phyloP scores from a whole-genome alignment of 805 yeast species.

The Saccharomycopsis schoenii region DNA sequence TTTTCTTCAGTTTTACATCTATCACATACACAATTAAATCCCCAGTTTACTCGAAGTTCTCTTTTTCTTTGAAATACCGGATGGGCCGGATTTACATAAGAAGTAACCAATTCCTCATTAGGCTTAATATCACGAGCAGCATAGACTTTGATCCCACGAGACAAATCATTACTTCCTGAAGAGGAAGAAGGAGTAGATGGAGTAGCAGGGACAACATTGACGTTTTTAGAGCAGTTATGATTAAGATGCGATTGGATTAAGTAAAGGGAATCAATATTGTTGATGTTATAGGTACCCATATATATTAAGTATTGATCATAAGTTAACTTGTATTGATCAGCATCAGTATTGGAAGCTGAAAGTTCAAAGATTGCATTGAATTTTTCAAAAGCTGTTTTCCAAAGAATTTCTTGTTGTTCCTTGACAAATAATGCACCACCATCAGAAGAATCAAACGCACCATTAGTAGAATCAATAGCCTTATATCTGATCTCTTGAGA shows the following conservation, averaged over 20 bases:
- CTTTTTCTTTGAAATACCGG: conserved; percentile 54
- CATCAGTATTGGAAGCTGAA: background rate
- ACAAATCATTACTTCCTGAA: background rate
- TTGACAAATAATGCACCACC: conserved; percentile 43
- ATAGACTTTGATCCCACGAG: conserved; percentile 46
- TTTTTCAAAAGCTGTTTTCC: conserved; percentile 47
- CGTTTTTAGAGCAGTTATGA: conserved; percentile 70
- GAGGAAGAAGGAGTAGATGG: background rate
- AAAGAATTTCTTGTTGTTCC: conserved; percentile 47
- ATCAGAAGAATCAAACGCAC: conserved; percentile 37
- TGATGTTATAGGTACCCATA: conserved; percentile 67
- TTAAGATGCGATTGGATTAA: conserved; percentile 61
- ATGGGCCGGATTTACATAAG: conserved; percentile 61
- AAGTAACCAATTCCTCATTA: conserved; percentile 60
- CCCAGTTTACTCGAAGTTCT: conserved; percentile 66
- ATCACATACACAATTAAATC: conserved; percentile 59
- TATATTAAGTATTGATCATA: conserved; percentile 49
- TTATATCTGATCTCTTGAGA: conserved; percentile 56
- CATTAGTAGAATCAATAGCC: conserved; percentile 41
- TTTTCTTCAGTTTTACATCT: conserved; percentile 53
- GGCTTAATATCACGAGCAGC: conserved; percentile 49
- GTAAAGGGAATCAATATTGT: conserved; percentile 57
- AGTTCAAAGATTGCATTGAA: conserved; percentile 38
- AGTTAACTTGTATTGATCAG: conserved; percentile 24
- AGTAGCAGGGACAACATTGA: conserved; percentile 29